Evolutionary conservation across 306 rosid species (phyloP).

Genomic region (Prunus kanzakura): DNA sequence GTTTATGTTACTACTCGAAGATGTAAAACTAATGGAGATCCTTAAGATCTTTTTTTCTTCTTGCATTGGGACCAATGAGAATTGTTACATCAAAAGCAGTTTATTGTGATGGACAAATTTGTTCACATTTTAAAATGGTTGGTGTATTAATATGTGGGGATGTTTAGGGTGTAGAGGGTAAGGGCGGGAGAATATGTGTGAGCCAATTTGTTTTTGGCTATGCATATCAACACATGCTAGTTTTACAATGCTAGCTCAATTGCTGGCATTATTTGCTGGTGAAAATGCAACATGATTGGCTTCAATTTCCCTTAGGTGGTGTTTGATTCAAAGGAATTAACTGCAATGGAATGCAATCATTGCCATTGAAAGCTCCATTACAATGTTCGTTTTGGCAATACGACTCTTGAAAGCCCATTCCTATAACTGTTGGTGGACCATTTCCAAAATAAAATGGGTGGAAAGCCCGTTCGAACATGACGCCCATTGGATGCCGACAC

Average conservation of each 20-base stretch:
- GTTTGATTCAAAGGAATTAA: too few species aligned
- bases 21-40: background rate
- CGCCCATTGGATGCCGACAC: too few species aligned
- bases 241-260: background rate
- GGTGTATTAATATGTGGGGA: background rate
- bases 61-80: background rate
- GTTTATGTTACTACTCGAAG: too few species aligned
- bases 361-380: too few species aligned
- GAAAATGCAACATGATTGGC: too few species aligned
- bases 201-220: background rate
- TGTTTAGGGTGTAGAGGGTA: background rate
- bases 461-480: too few species aligned
- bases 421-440: too few species aligned
- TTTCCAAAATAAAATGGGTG: too few species aligned
- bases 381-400: too few species aligned
- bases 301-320: too few species aligned
- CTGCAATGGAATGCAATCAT: too few species aligned
- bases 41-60: background rate
- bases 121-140: background rate
- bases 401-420: too few species aligned
- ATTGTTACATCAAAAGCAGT: background rate
- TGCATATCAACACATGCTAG: background rate
- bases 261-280: conserved; percentile 21
- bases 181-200: background rate
- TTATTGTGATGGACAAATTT: background rate